Evolutionary conservation across 1,284 basidiomycete species (phyloP), one percentile per base, ranked within the genome.

Genomic region (Irpex sp.): DNA sequence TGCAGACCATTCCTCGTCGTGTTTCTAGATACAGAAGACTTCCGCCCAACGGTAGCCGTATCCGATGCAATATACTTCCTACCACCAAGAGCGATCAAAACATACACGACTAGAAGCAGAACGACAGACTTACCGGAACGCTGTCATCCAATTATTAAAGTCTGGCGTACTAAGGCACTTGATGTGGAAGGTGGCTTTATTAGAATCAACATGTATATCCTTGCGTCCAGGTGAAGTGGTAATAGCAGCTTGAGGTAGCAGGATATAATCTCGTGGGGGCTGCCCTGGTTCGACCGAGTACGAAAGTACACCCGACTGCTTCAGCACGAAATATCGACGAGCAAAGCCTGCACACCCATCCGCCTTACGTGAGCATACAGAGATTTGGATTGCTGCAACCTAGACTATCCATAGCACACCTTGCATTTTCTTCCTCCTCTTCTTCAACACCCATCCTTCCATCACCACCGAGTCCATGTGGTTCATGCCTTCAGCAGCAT

Each of bases 341-440:
- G 90, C 91, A 73, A 91, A 93, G n/a, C 90, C 91, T 93, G 36
- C 52, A 62, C 21, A 18, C 12, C 16, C 58, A 59, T 51, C 33
- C 14, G 19, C 42, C 37, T 39, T 12, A 23, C 12, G 37, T 56
- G 16, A 35, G 48, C 48, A 23, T 23, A 51, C 5, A 5, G 42
- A 21, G 37, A 18, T 21, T 19, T 36, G 61, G 58, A 54, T 23
- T 35, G n/a, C 12, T 7, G 37, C 16, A n/a, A 49, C 33, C 37
- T 48, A 28, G 23, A 45, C 23, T 47, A 23, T n/a, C 12, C n/a
- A 16, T n/a, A 48, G 55, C 73, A 60, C 67, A 85, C 91, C 91
- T 78, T 93, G 91, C 86, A 93, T 86, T 75, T 84, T 91, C 79
- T 90, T 91, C 66, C 88, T 78, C 66, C 90, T 79, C 74, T 93